Base-by-base conservation (phyloP, 495 filamentous ascomycete species). In the Hamigera avellanea region DNA sequence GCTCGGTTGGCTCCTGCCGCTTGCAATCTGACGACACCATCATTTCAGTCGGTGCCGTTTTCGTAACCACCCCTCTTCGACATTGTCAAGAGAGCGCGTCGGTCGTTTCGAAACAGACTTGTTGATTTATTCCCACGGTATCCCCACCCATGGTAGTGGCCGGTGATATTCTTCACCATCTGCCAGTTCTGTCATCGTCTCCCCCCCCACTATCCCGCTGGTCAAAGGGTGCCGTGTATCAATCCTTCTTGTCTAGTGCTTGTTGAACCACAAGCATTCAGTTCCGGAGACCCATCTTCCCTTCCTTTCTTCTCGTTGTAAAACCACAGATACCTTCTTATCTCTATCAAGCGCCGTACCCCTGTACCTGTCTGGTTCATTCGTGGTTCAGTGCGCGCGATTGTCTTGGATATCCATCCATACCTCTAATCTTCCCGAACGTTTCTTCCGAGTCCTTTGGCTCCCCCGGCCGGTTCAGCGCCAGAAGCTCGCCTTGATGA, bases 401-500 rank as follows among this genome's bases (percentile, higher is more conserved):
- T 35, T 37, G 17, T 40, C 28, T 43, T 47, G 42, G 47, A 37
- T 44, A 47, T 49, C 43, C 31, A 14, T 19, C 31, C 9, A 17
- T 7, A 6, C 7, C 8, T 33, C 17, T 19, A 10, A 10, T 6
- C 17, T 19, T n/a, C 31, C 31, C 17, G 3, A 8, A 12, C 31
- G 5, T 33, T 35, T 12, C n/a, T 13, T 18, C 32, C 31, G 37
- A 30, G 27, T 33, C 17, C 37, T 21, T 33, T 13, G 29, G 37
- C 15, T 31, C 37, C 29, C 12, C 10, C 26, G 15, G 19, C 30
- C 37, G 10, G 16, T 14, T 13, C 28, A 19, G 25, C n/a, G 13
- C 23, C 21, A 33, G 23, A 41, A 52, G 27, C 40, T 56, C 56
- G 60, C 55, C 62, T 67, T 61, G 53, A 67, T 64, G 61, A 67